Evolutionary conservation across 2,329 filamentous ascomycete genomes (phyloP), one percentile per base, ranked within the genome.

Genomic region (Aspergillus vadensis): DNA sequence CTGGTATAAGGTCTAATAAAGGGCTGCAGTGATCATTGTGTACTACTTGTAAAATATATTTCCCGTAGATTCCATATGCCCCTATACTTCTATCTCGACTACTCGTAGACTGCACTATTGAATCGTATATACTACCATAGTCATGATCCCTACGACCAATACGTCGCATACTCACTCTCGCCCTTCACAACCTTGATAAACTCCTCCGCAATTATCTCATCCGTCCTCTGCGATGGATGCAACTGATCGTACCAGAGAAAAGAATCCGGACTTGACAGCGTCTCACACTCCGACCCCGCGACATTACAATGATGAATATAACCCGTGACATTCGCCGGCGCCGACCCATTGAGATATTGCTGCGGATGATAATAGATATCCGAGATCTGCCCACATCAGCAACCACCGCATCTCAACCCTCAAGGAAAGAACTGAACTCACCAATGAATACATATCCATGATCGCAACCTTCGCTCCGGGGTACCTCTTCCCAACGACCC

Each of bases 191-290:
- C 81, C 36, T 81, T 78, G 4, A 84, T 74, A 71, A 88, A 88
- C 59, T 85, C 81, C 60, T 75, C 76, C 17, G 85, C 86, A 54
- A 88, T 80, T 47, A 82, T 77, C 68, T 83, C 77, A 74, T 86
- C 83, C 7, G 87, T 83, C 74, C 85, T 84, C 74, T 87, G 82
- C 30, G 86, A 87, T 0, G 89, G 89, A 77, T 94, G 91, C 70
- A 93, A 73, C 70, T 87, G 84, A 74, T 94, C 90, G 67, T 82
- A 90, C 88, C 90, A 93, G 72, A 91, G 65, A 71, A 85, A 93
- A 49, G 84, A 86, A 65, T 89, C 84, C 36, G 80, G 74, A 36
- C 80, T 78, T 3, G 79, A 59, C 19, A 47, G 30, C 1, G 36
- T 41, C 17, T 52, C 15, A 51, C 63, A 61, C 52, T 78, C 72